Base-by-base conservation (phyloP, 2,329 filamentous ascomycete species). In the Penicillium capsulatum region DNA sequence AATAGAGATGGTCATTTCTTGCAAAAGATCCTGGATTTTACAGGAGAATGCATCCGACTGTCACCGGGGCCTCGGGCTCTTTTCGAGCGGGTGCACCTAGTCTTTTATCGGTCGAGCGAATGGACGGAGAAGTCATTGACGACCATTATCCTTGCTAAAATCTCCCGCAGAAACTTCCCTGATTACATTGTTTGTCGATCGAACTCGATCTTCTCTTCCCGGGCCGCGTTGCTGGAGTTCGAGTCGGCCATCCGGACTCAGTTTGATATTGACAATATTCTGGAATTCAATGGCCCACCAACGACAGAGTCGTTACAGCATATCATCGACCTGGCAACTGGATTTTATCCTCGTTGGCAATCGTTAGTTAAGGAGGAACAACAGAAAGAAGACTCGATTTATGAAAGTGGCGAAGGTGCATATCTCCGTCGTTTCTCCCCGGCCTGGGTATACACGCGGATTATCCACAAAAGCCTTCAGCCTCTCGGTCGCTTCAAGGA, bases 61-160 rank as follows among this genome's bases (percentile, higher is more conserved):
- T 87, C 87, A 1, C 67, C 83, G 0, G 67, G 77, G 0, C 76
- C 83, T 0, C 77, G 89, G 47, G 87, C 82, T 55, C 75, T 98
- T 0, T 98, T 98, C 55, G 89, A 96, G 63, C 80, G 92, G 17
- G 89, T 97, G 1, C 92, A 97, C 66, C 70, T 98, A 2, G 89
- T 98, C 17, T 98, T 96, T 63, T 97, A 97, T 63, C 78, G 91
- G 42, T 96, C 90, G 7, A 94, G 88, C 0, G 86, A 95, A 61
- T 98, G 92, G 92, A 94, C 90, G 0, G 91, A 97, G 55, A 97
- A 95, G 63, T 96, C 91, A 1, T 71, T 98, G 10, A 97, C 88
- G 1, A 91, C 90, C 0, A 91, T 97, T 38, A 95, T 98, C 31
- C 75, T 98, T 4, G 87, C 92, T 6, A 90, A 91, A 48, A 94